Evolutionary conservation across 2,329 filamentous ascomycete genomes (phyloP), one percentile per base, ranked within the genome.

Genomic region (Cytospora mali): DNA sequence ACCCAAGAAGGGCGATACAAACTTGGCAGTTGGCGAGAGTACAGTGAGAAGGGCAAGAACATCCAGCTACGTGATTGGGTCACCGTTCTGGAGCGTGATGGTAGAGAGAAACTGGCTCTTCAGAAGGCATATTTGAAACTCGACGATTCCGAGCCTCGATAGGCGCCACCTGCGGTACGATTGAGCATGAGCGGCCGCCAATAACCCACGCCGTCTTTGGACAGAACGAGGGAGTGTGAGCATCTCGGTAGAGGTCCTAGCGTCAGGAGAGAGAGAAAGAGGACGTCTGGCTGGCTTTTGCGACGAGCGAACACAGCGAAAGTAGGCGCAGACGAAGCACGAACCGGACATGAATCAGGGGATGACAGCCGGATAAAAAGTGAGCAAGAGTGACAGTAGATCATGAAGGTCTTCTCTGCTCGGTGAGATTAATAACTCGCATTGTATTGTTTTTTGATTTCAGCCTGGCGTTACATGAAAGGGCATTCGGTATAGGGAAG

Each of bases 21-120:
- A 58, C 77, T 92, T 42, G 91, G 91, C n/a, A 82, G 84, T 18
- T 91, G 88, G 84, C 84, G 91, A 64, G 93, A 97, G 74, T 89
- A 92, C 69, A 87, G 86, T 58, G 86, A 89, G 25, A 90, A 89
- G 71, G 92, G 92, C 33, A 84, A 83, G 68, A 88, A 88, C 28
- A 91, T 97, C 54, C 93, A 97, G 77, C 79, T 96, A 58, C 84
- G 94, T 60, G 94, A 97, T 74, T 88, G 93, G 79, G 80, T 96
- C 18, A 81, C 86, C 23, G 90, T 91, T 64, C 81, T 97, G 53
- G 93, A 97, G 74, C 81, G 87, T 56, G 92, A 96, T 72, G 89
- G 91, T 1, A 83, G 81, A 67, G 89, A 92, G 73, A 78, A 78
- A 67, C 84, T 80, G 71, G 84, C 87, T 27, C 73, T 91, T 54